phyloP scores from a whole-genome alignment of 1,139 yeast genomes.

The Chernovozyma aurita region DNA sequence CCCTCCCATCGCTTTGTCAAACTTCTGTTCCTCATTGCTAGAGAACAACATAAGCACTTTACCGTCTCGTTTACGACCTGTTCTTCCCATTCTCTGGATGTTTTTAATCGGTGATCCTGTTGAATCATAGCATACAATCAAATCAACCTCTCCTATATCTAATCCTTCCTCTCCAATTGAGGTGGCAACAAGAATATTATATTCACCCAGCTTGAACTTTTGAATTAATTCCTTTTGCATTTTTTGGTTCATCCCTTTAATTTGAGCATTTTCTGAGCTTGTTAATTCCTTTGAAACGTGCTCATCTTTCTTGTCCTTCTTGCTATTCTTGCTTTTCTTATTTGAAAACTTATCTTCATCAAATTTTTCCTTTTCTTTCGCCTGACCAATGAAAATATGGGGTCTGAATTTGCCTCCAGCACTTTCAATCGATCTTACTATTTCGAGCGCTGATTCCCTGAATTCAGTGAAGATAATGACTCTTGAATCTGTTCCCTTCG shows the following conservation, averaged over 20 bases:
- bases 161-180: slow-evolving; percentile 98
- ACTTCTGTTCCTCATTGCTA: slow-evolving; percentile 71
- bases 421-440: slow-evolving; percentile 61
- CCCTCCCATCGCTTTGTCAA: slow-evolving; percentile 81
- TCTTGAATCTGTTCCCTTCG: slow-evolving; percentile 45
- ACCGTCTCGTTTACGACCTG: slow-evolving; percentile 94
- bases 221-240: slow-evolving; percentile 68
- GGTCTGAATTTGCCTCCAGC: slow-evolving; percentile 46
- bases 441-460: slow-evolving; percentile 85
- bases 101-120: slow-evolving; percentile 92
- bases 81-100: slow-evolving; percentile 95
- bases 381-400: slow-evolving; percentile 89
- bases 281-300: slow-evolving; percentile 19
- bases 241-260: slow-evolving; percentile 66
- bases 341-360: slow-evolving; percentile 47
- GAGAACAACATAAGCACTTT: slow-evolving; percentile 74
- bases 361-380: slow-evolving; percentile 54
- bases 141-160: slow-evolving; percentile 96
- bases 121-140: slow-evolving; percentile 88
- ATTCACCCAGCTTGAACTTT: slow-evolving; percentile 65
- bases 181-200: slow-evolving; percentile 86
- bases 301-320: slow-evolving; percentile 24
- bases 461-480: slow-evolving; percentile 85
- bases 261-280: slow-evolving; percentile 52
- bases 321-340: slow-evolving; percentile 27